Percentiles rank a stretch among this genome's conserved stretches.
phyloP scores from a whole-genome alignment of 1,139 yeast species.

The Suhomyces panamericanus region DNA sequence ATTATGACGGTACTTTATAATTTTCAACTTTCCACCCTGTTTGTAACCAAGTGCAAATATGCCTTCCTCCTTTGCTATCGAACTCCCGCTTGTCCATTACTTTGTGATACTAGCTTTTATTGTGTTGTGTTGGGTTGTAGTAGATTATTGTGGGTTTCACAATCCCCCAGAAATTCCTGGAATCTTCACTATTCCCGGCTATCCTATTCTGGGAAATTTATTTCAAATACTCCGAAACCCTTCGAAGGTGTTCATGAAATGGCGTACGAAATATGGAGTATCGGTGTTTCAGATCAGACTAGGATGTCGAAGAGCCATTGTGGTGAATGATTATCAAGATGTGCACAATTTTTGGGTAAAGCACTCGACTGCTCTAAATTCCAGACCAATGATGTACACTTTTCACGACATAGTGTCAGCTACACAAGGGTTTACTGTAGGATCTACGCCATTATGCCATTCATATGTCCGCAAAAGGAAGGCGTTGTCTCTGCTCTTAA shows the following conservation, averaged over 20 bases:
- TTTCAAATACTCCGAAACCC: slow-evolving; percentile 53
- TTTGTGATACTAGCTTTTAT: background rate
- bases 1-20: no score
- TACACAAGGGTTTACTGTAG: slow-evolving; percentile 67
- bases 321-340: slow-evolving; percentile 62
- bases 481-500: slow-evolving; percentile 52
- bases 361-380: slow-evolving; percentile 55
- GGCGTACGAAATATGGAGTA: slow-evolving; percentile 46
- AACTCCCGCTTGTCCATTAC: background rate
- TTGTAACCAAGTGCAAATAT: slow-evolving; percentile 7
- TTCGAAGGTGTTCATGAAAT: slow-evolving; percentile 47
- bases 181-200: slow-evolving; percentile 45
- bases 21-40: background rate
- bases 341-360: slow-evolving; percentile 56
- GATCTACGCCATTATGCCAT: slow-evolving; percentile 70
- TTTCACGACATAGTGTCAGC: slow-evolving; percentile 67
- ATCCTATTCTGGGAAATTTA: slow-evolving; percentile 56
- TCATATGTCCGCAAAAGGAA: slow-evolving; percentile 56
- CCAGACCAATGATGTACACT: slow-evolving; percentile 67
- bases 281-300: slow-evolving; percentile 61
- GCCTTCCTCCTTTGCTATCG: slow-evolving; percentile 1
- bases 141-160: slow-evolving; percentile 1
- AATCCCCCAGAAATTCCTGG: slow-evolving; percentile 32
- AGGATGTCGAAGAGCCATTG: slow-evolving; percentile 57
- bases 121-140: background rate